A percentile compares a stretch with the other conserved stretches of the same genome.
These are phyloP conservation scores for Orbilia javanica DNA, from an alignment of 2,329 filamentous ascomycete species.

Conservation along the genomic window DNA sequence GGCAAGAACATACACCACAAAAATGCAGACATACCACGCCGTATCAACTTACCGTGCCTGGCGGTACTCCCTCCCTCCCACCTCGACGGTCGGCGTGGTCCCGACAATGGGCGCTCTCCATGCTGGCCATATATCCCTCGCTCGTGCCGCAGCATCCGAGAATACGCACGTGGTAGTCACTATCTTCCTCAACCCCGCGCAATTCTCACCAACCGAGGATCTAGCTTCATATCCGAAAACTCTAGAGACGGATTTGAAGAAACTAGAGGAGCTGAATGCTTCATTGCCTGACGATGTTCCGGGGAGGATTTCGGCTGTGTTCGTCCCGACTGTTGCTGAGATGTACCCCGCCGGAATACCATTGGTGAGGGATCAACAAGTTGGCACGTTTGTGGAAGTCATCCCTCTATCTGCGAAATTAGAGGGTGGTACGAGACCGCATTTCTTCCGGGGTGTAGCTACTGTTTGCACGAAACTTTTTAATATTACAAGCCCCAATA, in stretches of 20 bases:
- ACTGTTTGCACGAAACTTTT: constrained; percentile 97
- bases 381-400: constrained; percentile 91
- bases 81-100: constrained; percentile 84
- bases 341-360: constrained; percentile 90
- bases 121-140: constrained; percentile 85
- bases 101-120: constrained; percentile 99
- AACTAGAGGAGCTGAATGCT: constrained; percentile 76
- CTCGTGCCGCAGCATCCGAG: constrained; percentile 84
- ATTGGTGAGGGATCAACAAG: constrained; percentile 71
- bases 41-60: constrained; percentile 78
- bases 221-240: constrained; percentile 89
- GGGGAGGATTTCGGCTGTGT: constrained; percentile 83
- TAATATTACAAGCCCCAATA: constrained; percentile 81
- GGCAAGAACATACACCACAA: constrained; percentile 64
- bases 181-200: constrained; percentile 95
- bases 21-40: constrained; percentile 76
- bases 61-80: constrained; percentile 75
- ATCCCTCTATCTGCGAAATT: constrained; percentile 84
- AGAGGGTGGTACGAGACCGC: constrained; percentile 86
- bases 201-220: constrained; percentile 92
- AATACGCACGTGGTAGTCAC: constrained; percentile 90
- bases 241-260: constrained; percentile 80
- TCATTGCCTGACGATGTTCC: constrained; percentile 72
- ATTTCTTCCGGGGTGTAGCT: constrained; percentile 95
- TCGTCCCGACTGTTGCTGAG: constrained; percentile 82